Evolutionary conservation across 768 basidiomycete genomes (phyloP).

Genomic region (Boletus vermiculosoides): DNA sequence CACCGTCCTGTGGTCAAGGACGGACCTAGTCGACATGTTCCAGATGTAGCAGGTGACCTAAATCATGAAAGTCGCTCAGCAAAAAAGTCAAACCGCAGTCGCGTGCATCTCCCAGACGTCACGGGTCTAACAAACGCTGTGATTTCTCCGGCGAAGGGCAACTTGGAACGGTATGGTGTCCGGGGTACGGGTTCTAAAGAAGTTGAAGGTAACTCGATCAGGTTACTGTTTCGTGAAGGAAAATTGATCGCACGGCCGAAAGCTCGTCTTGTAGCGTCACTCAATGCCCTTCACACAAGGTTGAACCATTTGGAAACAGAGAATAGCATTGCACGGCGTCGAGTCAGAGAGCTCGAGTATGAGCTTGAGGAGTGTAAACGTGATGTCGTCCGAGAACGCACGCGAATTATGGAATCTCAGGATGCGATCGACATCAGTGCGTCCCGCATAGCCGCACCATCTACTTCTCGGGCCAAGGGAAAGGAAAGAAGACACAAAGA

Average conservation of each 20-base stretch:
- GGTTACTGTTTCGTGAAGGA: not conserved
- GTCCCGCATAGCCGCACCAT: constrained; percentile 16
- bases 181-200: constrained; percentile 51
- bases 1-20: constrained; percentile 23
- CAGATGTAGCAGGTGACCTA: constrained; percentile 6
- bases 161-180: constrained; percentile 50
- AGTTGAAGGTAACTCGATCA: constrained; percentile 53
- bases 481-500: constrained; percentile 35
- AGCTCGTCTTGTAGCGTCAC: constrained; percentile 63
- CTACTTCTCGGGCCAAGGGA: constrained; percentile 25
- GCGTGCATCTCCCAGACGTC: constrained; percentile 72
- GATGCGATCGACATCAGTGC: constrained; percentile 31
- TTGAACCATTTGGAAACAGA: constrained; percentile 76
- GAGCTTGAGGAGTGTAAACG: constrained; percentile 83
- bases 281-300: constrained; percentile 63
- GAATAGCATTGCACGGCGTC: constrained; percentile 74
- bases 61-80: constrained; percentile 9
- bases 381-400: constrained; percentile 72
- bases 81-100: constrained; percentile 33
- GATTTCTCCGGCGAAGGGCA: constrained; percentile 64
- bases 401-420: constrained; percentile 57
- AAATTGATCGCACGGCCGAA: constrained; percentile 1
- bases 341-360: constrained; percentile 83
- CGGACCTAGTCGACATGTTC: constrained; percentile 26
- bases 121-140: constrained; percentile 82